Evolutionary conservation across 768 basidiomycete genomes (phyloP).

Genomic region (Gloeophyllum trabeum): DNA sequence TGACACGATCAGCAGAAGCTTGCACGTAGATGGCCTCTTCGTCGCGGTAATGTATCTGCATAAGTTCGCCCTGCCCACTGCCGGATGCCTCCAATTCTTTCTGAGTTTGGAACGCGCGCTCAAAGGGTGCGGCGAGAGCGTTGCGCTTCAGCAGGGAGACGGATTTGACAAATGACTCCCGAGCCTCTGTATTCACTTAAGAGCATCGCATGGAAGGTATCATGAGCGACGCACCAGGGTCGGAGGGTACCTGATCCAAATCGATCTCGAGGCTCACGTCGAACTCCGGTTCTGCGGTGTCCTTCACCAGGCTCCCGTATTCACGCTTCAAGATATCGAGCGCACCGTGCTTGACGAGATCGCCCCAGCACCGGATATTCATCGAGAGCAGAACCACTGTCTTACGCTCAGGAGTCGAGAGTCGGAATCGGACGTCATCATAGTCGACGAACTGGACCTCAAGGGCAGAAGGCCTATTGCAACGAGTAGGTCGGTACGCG

Average conservation of each 20-base stretch:
- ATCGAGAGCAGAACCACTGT: constrained; percentile 80
- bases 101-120: constrained; percentile 75
- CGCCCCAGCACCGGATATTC: constrained; percentile 96
- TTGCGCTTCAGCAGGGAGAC: constrained; percentile 85
- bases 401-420: constrained; percentile 83
- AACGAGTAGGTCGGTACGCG: constrained; percentile 7
- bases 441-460: constrained; percentile 98
- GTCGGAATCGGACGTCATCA: constrained; percentile 90
- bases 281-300: constrained; percentile 76
- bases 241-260: constrained; percentile 73
- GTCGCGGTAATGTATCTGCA: constrained; percentile 90
- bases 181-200: constrained; percentile 42
- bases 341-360: constrained; percentile 83
- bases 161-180: constrained; percentile 70
- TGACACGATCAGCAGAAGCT: constrained; percentile 90
- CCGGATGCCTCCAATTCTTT: constrained; percentile 72
- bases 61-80: constrained; percentile 64
- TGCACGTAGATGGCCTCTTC: constrained; percentile 96
- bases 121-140: constrained; percentile 91
- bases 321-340: constrained; percentile 67
- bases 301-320: constrained; percentile 63
- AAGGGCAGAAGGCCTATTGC: constrained; percentile 69
- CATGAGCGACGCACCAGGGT: constrained; percentile 45
- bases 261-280: constrained; percentile 83
- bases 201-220: not conserved